Percentiles rank a stretch among this genome's conserved stretches.
Evolutionary conservation across 2,329 filamentous ascomycete species (phyloP).

Genomic region (Rutstroemia sp.): DNA sequence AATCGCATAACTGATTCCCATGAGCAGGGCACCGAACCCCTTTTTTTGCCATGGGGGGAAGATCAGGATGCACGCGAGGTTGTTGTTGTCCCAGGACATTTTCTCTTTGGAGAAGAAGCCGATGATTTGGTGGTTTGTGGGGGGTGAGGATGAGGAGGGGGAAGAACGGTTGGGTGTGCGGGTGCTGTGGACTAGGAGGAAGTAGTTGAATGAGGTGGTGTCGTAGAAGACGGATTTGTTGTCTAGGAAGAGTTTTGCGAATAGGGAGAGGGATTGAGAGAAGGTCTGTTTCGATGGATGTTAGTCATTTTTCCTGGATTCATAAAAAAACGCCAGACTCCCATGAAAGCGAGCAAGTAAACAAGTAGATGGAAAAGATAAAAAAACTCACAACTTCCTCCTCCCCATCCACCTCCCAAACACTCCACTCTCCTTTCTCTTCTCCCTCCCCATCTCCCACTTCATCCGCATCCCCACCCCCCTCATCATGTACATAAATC

Average conservation of each 20-base stretch:
- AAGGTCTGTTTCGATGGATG: slow-evolving; percentile 52
- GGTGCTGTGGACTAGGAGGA: slow-evolving; percentile 74
- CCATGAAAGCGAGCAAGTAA: background rate
- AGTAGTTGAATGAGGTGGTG: slow-evolving; percentile 89
- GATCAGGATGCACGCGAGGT: slow-evolving; percentile 89
- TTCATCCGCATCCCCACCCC: slow-evolving; percentile 2
- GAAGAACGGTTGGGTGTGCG: slow-evolving; percentile 23
- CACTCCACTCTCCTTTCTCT: too few relatives aligned
- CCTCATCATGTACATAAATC: slow-evolving; percentile 54
- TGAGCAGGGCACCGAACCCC: slow-evolving; percentile 79
- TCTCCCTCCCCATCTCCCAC: too few relatives aligned
- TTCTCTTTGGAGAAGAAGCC: slow-evolving; percentile 99
- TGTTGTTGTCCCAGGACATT: slow-evolving; percentile 98
- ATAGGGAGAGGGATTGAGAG: slow-evolving; percentile 90
- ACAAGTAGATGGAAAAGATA: background rate
- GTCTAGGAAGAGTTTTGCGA: slow-evolving; percentile 95
- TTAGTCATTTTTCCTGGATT: background rate
- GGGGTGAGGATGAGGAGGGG: background rate
- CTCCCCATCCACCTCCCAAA: too few relatives aligned
- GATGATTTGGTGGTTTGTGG: slow-evolving; percentile 51
- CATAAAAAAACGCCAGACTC: too few relatives aligned
- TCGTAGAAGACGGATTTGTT: slow-evolving; percentile 99
- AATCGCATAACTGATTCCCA: slow-evolving; percentile 90
- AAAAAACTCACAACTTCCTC: slow-evolving; percentile 55
- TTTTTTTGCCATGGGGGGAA: slow-evolving; percentile 95